A percentile compares a stretch with the other conserved stretches of the same genome.
phyloP scores from a whole-genome alignment of 1,284 basidiomycete genomes.

The Cryptococcus floricola region DNA sequence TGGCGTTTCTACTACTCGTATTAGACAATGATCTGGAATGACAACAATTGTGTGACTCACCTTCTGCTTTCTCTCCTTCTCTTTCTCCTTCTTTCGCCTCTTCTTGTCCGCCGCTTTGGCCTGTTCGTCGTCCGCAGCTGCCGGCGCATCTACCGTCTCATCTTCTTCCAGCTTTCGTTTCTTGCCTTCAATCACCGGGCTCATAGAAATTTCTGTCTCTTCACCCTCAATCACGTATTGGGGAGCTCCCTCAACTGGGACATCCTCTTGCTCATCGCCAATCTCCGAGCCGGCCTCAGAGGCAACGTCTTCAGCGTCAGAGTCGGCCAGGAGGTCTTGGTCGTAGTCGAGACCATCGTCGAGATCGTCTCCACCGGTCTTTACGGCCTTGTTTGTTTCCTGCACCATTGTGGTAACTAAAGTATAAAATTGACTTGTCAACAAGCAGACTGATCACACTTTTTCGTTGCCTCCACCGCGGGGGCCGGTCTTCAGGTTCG shows the following conservation, averaged over 20 bases:
- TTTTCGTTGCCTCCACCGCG: too few species aligned
- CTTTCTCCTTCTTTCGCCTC: constrained; percentile 35
- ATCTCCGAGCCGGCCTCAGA: constrained; percentile 15
- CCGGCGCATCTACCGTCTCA: constrained; percentile 7
- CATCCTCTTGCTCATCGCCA: constrained; percentile 18
- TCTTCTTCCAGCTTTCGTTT: constrained; percentile 17
- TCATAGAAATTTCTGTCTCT: constrained; percentile 11
- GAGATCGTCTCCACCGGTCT: constrained; percentile 41
- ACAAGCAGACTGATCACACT: too few species aligned
- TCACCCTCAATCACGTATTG: constrained; percentile 17
- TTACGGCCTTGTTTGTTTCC: constrained; percentile 2
- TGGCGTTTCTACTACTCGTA: constrained; percentile 2
- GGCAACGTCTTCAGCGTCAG: constrained; percentile 29
- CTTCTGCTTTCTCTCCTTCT: constrained; percentile 28
- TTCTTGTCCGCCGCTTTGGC: constrained; percentile 25
- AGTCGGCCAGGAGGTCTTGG: constrained; percentile 22
- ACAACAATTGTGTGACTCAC: constrained; percentile 8
- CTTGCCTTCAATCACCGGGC: constrained; percentile 9
- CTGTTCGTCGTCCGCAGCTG: constrained; percentile 12
- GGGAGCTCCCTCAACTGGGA: constrained; percentile 27
- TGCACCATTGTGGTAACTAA: constrained; percentile 6
- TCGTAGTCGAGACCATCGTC: constrained; percentile 40
- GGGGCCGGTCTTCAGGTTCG: too few species aligned
- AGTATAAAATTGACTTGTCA: too few species aligned
- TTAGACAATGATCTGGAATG: background rate